Conservation (phyloP, 345 rosid species). For the Ceriops zippeliana region DNA sequence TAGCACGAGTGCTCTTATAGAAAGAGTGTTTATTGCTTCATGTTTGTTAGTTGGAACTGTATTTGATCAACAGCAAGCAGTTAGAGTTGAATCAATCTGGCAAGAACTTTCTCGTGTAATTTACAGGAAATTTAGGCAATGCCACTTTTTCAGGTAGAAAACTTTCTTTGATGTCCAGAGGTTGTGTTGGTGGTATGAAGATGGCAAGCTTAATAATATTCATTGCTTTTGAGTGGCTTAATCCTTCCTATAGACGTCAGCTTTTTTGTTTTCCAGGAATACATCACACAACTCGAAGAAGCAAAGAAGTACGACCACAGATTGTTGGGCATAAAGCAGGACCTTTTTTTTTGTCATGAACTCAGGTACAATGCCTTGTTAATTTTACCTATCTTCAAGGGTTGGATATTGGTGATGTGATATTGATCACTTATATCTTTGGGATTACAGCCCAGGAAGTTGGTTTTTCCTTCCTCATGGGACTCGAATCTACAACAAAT, state of each 20-base stretch:
- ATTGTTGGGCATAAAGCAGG: conserved; percentile 82
- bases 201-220: not conserved
- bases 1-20: no score
- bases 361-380: conserved; percentile 49
- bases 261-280: conserved; percentile 49
- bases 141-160: no score
- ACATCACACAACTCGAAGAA: conserved; percentile 65
- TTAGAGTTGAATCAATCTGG: not conserved
- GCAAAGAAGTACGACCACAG: conserved; percentile 95
- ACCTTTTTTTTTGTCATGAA: conserved; percentile 83
- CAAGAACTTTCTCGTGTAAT: not conserved
- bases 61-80: not conserved
- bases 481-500: conserved; percentile 78
- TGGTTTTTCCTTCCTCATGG: conserved; percentile 97
- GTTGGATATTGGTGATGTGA: conserved; percentile 1
- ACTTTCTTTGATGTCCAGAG: not conserved
- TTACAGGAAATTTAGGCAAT: no score
- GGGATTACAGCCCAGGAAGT: conserved; percentile 86
- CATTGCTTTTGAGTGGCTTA: not conserved
- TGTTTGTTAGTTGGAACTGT: not conserved
- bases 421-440: conserved; percentile 15
- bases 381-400: conserved; percentile 4
- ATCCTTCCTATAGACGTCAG: not conserved
- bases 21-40: not conserved
- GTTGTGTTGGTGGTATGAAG: not conserved